A percentile compares a stretch with the other conserved stretches of the same genome.
These are phyloP conservation scores for Gonapodya sp. DNA, from an alignment of 192 early-diverging fungal species.

Conservation along the genomic window DNA sequence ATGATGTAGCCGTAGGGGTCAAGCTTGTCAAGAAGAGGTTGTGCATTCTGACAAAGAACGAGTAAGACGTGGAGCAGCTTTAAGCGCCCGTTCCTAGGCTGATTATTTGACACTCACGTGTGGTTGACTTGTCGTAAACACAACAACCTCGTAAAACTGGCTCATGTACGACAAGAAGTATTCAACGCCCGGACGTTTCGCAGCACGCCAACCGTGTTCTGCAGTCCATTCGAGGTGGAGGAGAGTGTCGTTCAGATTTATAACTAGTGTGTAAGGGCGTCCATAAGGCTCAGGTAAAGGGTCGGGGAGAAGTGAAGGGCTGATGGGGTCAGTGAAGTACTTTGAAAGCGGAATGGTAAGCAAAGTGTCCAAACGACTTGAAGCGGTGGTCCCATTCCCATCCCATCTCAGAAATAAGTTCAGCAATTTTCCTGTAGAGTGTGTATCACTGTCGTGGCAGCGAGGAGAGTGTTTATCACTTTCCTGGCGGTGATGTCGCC, in stretches of 20 bases:
- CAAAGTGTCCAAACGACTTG: no score
- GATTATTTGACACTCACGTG: constrained; percentile 41
- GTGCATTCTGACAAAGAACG: constrained; percentile 51
- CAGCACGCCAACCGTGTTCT: constrained; percentile 92
- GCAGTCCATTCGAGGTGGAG: constrained; percentile 92
- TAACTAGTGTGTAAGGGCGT: constrained; percentile 82
- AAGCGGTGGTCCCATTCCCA: no score
- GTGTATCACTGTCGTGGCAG: no score
- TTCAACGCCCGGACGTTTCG: constrained; percentile 91
- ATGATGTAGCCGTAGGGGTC: constrained; percentile 81
- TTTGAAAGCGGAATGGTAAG: not conserved
- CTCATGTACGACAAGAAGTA: constrained; percentile 86
- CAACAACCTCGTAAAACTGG: constrained; percentile 89
- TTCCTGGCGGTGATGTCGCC: no score
- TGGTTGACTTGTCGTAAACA: constrained; percentile 82
- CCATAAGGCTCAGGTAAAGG: constrained; percentile 75
- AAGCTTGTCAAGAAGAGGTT: constrained; percentile 74
- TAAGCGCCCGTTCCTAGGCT: constrained; percentile 14
- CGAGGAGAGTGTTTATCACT: no score
- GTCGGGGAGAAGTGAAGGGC: constrained; percentile 87
- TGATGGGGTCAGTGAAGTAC: constrained; percentile 55
- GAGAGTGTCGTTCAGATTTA: constrained; percentile 91
- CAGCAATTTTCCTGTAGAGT: no score
- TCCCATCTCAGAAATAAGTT: no score
- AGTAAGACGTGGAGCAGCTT: constrained; percentile 12